These are phyloP conservation scores for Eutrema salsugineum DNA, from an alignment of 441 rosid species.

Conservation along the genomic window DNA sequence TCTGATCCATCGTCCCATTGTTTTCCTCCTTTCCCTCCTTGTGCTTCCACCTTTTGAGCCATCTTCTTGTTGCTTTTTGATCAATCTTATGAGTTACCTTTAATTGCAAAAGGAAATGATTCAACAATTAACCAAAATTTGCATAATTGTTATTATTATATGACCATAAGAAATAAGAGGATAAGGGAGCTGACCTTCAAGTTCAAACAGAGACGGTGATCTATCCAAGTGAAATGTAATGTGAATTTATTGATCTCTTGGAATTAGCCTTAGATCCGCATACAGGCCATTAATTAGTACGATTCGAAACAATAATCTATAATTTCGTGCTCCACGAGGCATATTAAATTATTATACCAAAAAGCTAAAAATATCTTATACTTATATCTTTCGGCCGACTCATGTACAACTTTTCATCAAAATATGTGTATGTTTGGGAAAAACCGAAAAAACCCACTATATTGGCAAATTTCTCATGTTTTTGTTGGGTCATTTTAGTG, in stretches of 20 bases:
- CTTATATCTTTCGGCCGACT: not conserved
- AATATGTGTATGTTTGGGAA: not conserved
- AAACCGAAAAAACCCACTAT: not conserved
- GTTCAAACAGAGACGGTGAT: not conserved
- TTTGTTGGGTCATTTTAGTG: not conserved
- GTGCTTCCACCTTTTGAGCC: slow-evolving; percentile 27
- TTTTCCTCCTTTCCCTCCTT: slow-evolving; percentile 28
- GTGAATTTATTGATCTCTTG: not conserved
- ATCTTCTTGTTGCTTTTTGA: not conserved
- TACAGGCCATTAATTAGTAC: not conserved
- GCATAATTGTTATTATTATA: not conserved
- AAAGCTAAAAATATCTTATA: not conserved
- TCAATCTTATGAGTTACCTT: not conserved
- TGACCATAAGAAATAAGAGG: not conserved
- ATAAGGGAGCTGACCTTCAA: not conserved
- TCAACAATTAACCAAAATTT: not conserved
- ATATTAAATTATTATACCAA: not conserved
- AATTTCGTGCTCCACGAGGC: not conserved
- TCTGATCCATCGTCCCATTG: slow-evolving; percentile 29
- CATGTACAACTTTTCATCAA: not conserved
- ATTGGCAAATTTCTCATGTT: not conserved
- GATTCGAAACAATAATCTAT: not conserved
- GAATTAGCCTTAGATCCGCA: not conserved
- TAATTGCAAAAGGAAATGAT: not conserved
- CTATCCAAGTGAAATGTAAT: not conserved